Evolutionary conservation across 2,329 filamentous ascomycete species (phyloP).

Genomic region (Hypomyces perniciosus): DNA sequence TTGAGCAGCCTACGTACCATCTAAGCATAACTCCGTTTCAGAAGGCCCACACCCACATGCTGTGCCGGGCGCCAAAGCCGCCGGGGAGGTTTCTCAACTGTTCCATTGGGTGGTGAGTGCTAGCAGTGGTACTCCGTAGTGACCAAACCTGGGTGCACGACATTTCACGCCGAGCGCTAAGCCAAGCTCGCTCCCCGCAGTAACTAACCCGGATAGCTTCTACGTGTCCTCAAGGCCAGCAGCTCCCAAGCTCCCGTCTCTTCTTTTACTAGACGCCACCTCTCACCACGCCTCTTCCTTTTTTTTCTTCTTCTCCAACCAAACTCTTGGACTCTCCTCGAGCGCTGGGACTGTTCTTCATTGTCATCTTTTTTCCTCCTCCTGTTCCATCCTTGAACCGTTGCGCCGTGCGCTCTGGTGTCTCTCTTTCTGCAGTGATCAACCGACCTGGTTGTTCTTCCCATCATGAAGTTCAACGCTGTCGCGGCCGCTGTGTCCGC

Average conservation of each 20-base stretch:
- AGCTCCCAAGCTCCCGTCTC: constrained; percentile 20
- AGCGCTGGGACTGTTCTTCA: constrained; percentile 21
- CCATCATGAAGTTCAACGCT: constrained; percentile 77
- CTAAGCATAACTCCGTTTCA: neutral
- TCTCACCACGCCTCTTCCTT: constrained; percentile 16
- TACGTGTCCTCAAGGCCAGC: constrained; percentile 29
- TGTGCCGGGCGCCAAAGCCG: neutral
- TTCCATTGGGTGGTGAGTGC: neutral
- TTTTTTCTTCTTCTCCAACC: constrained; percentile 18
- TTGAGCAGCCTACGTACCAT: neutral
- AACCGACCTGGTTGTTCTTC: constrained; percentile 42
- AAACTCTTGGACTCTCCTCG: constrained; percentile 26
- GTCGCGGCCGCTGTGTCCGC: constrained; percentile 71
- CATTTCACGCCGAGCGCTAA: constrained; percentile 1
- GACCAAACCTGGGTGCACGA: constrained; percentile 3
- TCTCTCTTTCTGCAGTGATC: constrained; percentile 10
- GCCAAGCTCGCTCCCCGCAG: constrained; percentile 11
- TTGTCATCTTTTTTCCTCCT: constrained; percentile 11
- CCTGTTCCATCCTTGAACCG: constrained; percentile 11
- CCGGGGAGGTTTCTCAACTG: constrained; percentile 5
- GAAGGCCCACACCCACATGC: neutral
- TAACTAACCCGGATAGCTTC: constrained; percentile 18
- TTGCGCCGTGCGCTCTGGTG: constrained; percentile 21
- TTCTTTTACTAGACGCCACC: constrained; percentile 9
- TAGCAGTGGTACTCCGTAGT: neutral